phyloP scores from a whole-genome alignment of 208 protist species.

The Naegleria lovaniensis region DNA sequence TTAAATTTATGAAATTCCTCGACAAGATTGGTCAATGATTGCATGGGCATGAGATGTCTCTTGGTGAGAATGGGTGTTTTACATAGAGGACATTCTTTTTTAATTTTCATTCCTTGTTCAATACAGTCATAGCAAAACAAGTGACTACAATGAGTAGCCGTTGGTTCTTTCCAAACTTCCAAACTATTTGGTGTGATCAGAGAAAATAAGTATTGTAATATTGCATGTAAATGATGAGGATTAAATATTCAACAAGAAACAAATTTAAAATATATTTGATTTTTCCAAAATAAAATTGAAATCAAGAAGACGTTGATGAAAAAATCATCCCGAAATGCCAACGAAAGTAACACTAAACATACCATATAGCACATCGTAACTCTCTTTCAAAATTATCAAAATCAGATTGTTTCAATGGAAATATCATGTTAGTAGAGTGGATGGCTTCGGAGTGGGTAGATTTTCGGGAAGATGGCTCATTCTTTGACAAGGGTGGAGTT shows the following conservation, averaged over 20 bases:
- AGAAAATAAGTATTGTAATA: too few species aligned
- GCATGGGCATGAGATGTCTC: not conserved
- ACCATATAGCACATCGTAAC: not conserved
- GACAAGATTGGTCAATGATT: not conserved
- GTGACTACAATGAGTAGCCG: not conserved
- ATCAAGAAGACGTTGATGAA: too few species aligned
- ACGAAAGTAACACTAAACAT: too few species aligned
- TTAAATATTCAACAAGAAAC: too few species aligned
- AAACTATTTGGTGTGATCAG: not conserved
- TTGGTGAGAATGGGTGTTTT: not conserved
- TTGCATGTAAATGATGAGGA: too few species aligned
- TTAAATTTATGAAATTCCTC: not conserved
- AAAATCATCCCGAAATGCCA: too few species aligned
- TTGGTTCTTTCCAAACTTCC: not conserved
- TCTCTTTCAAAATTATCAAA: slow-evolving; percentile 6
- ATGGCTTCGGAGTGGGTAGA: too few species aligned
- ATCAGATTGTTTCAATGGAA: not conserved
- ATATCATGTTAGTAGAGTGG: not conserved
- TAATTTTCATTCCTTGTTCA: not conserved
- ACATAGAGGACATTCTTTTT: slow-evolving; percentile 10
- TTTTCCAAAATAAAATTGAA: too few species aligned
- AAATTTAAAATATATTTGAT: too few species aligned
- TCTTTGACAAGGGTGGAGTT: not conserved
- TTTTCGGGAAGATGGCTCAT: not conserved
- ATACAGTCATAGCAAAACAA: not conserved